These are phyloP conservation scores for Musa itinerans DNA, from an alignment of 176 grass and related monocot genomes.

Conservation along the genomic window DNA sequence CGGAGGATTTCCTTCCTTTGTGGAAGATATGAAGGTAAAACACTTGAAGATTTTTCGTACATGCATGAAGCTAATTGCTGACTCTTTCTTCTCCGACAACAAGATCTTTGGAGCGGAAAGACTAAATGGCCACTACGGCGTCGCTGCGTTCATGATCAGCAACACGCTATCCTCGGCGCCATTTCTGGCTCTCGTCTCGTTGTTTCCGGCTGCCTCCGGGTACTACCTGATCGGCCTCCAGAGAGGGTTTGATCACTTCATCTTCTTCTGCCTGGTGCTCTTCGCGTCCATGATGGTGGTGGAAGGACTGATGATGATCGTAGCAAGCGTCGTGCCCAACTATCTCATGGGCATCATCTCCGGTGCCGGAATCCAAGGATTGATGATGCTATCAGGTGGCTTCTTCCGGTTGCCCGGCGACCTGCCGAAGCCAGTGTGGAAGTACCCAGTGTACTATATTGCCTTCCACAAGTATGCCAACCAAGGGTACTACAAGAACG, in stretches of 20 bases:
- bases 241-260: constrained; percentile 17
- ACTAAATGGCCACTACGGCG: constrained; percentile 39
- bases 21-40: constrained; percentile 14
- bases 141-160: constrained; percentile 31
- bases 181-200: constrained; percentile 17
- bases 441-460: constrained; percentile 37
- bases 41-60: constrained; percentile 9
- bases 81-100: background rate
- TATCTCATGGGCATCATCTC: constrained; percentile 41
- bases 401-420: constrained; percentile 33
- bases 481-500: constrained; percentile 42
- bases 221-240: constrained; percentile 34
- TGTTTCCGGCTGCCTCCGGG: constrained; percentile 12
- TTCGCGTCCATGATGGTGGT: constrained; percentile 11
- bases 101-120: constrained; percentile 48
- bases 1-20: constrained; percentile 46
- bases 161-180: constrained; percentile 35
- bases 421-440: constrained; percentile 47
- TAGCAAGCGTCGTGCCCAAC: constrained; percentile 21
- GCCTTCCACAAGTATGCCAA: constrained; percentile 39
- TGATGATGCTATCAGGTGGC: constrained; percentile 25
- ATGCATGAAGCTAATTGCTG: background rate
- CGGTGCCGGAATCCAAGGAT: constrained; percentile 28
- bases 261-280: constrained; percentile 27
- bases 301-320: constrained; percentile 33